Base-by-base conservation (phyloP, 2,329 filamentous ascomycete genomes). In the Boeremia lycopersici region DNA sequence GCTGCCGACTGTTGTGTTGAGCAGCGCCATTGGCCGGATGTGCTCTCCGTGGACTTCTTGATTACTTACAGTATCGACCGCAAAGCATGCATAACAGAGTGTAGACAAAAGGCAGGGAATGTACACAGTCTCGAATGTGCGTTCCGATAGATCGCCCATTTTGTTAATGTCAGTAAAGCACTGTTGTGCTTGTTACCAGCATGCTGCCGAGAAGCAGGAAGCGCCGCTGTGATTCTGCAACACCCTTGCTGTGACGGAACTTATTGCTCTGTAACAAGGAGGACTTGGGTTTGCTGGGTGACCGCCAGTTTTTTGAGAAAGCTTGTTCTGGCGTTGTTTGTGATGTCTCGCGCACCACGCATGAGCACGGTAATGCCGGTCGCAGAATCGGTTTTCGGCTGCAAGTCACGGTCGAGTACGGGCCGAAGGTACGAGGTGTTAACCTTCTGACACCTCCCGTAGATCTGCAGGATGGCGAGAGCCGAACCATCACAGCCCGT, bases 341-440 rank as follows among this genome's bases (percentile, higher is more conserved):
- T 12, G 3, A 19, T 12, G 7, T 30, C 28, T 31, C 15, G 26
- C 15, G 17, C 26, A 29, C 40, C 28, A 29, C 15, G 40, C 26
- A 17, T 31, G 19, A 11, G 13, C n/a, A 29, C 25, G 28, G 11
- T 19, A 15, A 9, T 12, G 17, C 39, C 26, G n/a, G 40, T 13
- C 15, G 15, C 26, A 15, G 28, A 29, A 15, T 15, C 12, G 40
- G 11, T 17, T 6, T 9, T 55, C 52, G 46, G 52, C 41, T 42
- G 25, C 29, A 19, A 26, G 41, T 42, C 30, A 25, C 17, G 36
- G 35, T 38, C 35, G 40, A 55, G 30, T 38, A 50, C 52, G 52
- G 52, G 52, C 52, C 52, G 52, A 43, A 29, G 26, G 33, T 40
- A 23, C 10, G 23, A 17, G 36, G 19, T 17, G 23, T 40, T 19